Base-by-base conservation (phyloP, 202 grass and related monocot genomes). In the Saccharum hybrid region DNA sequence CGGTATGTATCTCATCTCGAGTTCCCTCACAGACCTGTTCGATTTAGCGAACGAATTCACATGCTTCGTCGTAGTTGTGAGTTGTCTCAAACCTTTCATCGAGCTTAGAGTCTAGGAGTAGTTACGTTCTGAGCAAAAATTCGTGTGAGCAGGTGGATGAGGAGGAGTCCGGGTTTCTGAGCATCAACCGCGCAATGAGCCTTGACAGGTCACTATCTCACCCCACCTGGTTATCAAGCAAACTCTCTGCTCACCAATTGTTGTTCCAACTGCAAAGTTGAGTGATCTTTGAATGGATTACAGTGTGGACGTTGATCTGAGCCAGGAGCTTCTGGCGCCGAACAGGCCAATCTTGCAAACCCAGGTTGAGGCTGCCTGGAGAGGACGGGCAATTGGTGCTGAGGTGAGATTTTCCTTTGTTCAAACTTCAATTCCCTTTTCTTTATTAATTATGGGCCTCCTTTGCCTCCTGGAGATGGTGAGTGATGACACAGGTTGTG, bases 261-360 rank as follows among this genome's bases (percentile, higher is more conserved):
- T 49, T 67, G 23, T 70, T 51, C 3, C 13, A 9, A 82, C 56
- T 30, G 61, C 34, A 28, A 22, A 5, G 18, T 4, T 83, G 10
- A 75, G 12, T 83, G 30, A 76, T 64, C 15, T 62, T 42, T 36
- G 15, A 1, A 4, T 74, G 54, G 59, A 46, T 86, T 89, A 57
- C 75, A 99, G 96, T 46, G 72, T 99, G 68, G 93, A 99, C 43
- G 86, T 96, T 82, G 96, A 99, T 86, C 85, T 99, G 78, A 99
- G 93, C 80, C 89, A 96, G 76, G 96, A 99, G 88, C 91, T 99
- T 89, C 81, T 70, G 83, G 87, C 74, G n/a, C 93, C 93, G 16
- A 75, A 84, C 49, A 92, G 87, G 85, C 90, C 93, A 45, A 88
- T 98, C 61, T 70, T 96, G 81, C 52, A 86, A 70, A 88, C 90